Evolutionary conservation across 345 rosid species (phyloP), one percentile per base, ranked within the genome.

Genomic region (Cardamine chenopodiifolia): DNA sequence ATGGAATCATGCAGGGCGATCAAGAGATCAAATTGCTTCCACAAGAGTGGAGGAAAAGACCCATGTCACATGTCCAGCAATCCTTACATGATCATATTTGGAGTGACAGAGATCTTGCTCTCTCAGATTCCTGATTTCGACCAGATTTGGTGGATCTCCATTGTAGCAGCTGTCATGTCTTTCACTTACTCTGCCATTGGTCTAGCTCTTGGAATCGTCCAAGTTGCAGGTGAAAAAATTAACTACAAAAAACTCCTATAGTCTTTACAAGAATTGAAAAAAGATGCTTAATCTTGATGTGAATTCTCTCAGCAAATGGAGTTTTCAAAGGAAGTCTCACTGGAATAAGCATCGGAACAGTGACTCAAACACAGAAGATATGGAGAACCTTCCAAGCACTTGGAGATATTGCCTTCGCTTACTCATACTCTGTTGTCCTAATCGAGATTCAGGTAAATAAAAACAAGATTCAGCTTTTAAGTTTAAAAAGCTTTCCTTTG

Each of bases 161-260:
- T 87, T 53, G 85, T 92, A 7, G 99, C 93, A 4, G 97, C 99
- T 5, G 86, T 89, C 66, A 95, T 95, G 99, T 92, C 97, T 26
- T 95, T 91, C 81, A 87, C 99, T 58, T 92, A 91, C 87, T 91
- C 97, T 1, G 56, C 85, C n/a, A 89, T 95, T 61, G 97, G 99
- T 44, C 89, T 95, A 2, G 92, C 87, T 35, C 97, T 95, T 0
- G 97, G 97, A 4, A 75, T 95, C 50, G 86, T 81, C 20, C 81
- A 92, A 85, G 97, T 92, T 3, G 89, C 82, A 73, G 87, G 86
- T 77, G 8, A 70, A 45, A 0, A 23, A 0, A 4, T 6, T 6
- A 31, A 42, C 15, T 44, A 53, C 5, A 6, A 20, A 50, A 29
- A 0, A 71, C 26, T 52, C 40, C 0, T 2, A 34, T 53, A 55